A percentile compares a stretch with the other conserved stretches of the same genome.
Conservation (phyloP, 2,329 filamentous ascomycete genomes). For the Sporothrix humicola region DNA sequence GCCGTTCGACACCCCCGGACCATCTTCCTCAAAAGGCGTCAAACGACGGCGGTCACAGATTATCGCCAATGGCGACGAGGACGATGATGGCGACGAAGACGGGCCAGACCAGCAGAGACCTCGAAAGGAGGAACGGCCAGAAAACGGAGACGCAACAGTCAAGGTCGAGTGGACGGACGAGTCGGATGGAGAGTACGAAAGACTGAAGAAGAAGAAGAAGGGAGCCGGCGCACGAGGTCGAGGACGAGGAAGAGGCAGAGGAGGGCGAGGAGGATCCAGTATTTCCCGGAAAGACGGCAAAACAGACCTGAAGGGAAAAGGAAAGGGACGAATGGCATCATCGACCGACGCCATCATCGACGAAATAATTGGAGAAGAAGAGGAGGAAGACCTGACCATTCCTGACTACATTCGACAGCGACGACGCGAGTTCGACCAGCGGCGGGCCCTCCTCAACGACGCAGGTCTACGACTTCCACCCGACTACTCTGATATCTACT, state of each 20-base stretch:
- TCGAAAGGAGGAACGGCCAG: neutral
- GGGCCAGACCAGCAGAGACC: conserved; percentile 23
- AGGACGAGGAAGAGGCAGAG: conserved; percentile 41
- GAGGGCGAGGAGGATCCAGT: conserved; percentile 40
- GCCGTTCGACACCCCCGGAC: conserved; percentile 27
- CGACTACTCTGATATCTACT: conserved; percentile 73
- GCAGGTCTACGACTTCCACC: conserved; percentile 79
- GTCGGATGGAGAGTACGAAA: conserved; percentile 64
- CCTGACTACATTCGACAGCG: conserved; percentile 76
- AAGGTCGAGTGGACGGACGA: conserved; percentile 59
- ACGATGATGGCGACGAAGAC: conserved; percentile 33
- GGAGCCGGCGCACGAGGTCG: conserved; percentile 48
- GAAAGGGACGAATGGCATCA: conserved; percentile 45
- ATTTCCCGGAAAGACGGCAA: conserved; percentile 46
- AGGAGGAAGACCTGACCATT: conserved; percentile 53
- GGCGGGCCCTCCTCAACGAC: conserved; percentile 64
- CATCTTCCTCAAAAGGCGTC: conserved; percentile 16
- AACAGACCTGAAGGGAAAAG: conserved; percentile 45
- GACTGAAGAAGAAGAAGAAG: conserved; percentile 67
- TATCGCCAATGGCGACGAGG: conserved; percentile 44
- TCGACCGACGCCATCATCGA: conserved; percentile 29
- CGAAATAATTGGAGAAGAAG: conserved; percentile 38
- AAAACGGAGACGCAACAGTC: conserved; percentile 49
- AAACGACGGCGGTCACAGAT: conserved; percentile 39
- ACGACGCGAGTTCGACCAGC: conserved; percentile 70